These are phyloP conservation scores for Funneliformis caledonium DNA, from an alignment of 371 early-diverging fungal species.

Conservation along the genomic window DNA sequence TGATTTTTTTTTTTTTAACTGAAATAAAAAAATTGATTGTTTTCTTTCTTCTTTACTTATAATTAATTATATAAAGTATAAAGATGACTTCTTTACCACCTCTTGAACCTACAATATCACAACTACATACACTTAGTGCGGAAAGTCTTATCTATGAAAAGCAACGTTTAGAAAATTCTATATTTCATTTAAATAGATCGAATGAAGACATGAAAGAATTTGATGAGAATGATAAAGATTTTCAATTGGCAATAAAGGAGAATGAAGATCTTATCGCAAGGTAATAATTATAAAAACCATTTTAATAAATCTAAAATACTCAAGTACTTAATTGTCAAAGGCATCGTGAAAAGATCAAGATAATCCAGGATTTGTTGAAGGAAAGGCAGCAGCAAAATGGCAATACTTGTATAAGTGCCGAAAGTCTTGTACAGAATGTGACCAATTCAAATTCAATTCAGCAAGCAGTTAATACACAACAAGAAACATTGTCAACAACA, in stretches of 20 bases:
- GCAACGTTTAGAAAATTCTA: conserved; percentile 32
- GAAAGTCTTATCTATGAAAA: conserved; percentile 24
- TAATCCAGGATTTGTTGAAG: neutral
- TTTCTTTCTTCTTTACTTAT: too few relatives aligned
- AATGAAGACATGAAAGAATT: conserved; percentile 25
- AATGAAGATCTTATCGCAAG: conserved; percentile 11
- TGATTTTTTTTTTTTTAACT: too few relatives aligned
- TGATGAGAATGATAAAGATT: conserved; percentile 15
- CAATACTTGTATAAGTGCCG: conserved; percentile 6
- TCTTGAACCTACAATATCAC: conserved; percentile 30
- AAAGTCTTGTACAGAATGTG: neutral
- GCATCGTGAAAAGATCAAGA: conserved; percentile 1
- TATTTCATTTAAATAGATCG: conserved; percentile 27
- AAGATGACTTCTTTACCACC: conserved; percentile 25
- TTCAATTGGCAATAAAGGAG: conserved; percentile 28
- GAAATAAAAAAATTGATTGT: too few relatives aligned
- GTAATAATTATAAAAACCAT: neutral
- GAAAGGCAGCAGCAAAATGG: conserved; percentile 18
- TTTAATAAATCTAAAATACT: neutral
- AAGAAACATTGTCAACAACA: too few relatives aligned
- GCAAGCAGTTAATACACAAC: neutral
- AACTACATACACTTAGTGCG: neutral
- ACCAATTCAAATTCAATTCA: too few relatives aligned
- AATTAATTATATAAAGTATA: too few relatives aligned
- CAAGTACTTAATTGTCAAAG: neutral